phyloP scores from a whole-genome alignment of 169 alveolate species.

The Plasmodium inui region DNA sequence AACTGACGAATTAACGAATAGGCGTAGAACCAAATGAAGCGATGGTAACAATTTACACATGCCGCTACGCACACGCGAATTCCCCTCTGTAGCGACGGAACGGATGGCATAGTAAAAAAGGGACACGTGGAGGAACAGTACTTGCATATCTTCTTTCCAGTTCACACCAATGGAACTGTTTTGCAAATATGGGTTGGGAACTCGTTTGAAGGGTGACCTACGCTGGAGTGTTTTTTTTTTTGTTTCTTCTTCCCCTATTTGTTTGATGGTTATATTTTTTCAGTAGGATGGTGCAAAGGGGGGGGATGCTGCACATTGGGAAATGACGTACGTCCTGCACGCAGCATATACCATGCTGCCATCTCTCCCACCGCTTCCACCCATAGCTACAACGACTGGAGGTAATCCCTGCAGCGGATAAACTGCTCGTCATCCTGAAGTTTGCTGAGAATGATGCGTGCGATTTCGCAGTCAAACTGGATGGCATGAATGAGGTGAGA shows the following conservation, averaged over 20 bases:
- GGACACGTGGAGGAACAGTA: not conserved
- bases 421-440: constrained; percentile 19
- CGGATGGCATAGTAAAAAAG: not conserved
- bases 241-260: not conserved
- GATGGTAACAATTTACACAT: not conserved
- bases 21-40: not conserved
- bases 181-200: not conserved
- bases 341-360: not conserved
- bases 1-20: too few relatives aligned
- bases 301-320: not conserved
- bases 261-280: not conserved
- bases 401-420: constrained; percentile 19
- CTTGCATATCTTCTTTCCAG: not conserved
- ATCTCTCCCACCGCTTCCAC: not conserved
- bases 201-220: not conserved
- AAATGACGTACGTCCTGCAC: not conserved
- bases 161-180: not conserved
- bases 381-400: constrained; percentile 4
- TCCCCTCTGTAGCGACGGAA: not conserved
- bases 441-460: constrained; percentile 36
- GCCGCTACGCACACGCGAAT: not conserved
- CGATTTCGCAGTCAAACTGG: constrained; percentile 71
- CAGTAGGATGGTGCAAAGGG: not conserved
- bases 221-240: not conserved
- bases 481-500: constrained; percentile 73